Evolutionary conservation across 2,329 filamentous ascomycete species (phyloP).

Genomic region (Claviceps quebecensis): DNA sequence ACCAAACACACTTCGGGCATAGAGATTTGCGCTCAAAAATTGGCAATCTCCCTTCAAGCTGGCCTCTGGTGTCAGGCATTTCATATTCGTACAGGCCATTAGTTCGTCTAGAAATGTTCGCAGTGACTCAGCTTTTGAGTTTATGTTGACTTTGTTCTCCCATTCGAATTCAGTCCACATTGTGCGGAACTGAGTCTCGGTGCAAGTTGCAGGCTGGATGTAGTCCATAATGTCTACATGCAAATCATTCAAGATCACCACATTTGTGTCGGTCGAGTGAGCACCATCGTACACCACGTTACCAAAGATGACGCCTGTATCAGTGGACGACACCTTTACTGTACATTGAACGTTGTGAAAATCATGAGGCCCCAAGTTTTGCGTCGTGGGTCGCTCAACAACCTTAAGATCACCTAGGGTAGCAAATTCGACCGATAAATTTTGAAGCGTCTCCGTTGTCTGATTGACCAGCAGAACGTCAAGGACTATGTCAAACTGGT

Average conservation of each 20-base stretch:
- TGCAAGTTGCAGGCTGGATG: constrained; percentile 92
- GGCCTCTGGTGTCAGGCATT: constrained; percentile 88
- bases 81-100: constrained; percentile 99
- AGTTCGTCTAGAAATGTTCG: constrained; percentile 85
- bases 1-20: constrained; percentile 96
- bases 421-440: constrained; percentile 95
- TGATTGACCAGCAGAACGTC: constrained; percentile 96
- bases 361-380: constrained; percentile 88
- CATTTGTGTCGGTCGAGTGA: constrained; percentile 82
- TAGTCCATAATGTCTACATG: constrained; percentile 99
- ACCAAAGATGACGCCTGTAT: constrained; percentile 96
- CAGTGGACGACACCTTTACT: constrained; percentile 95
- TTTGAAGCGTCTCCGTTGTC: constrained; percentile 90
- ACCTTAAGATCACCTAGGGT: constrained; percentile 96
- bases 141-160: constrained; percentile 99
- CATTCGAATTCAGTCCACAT: constrained; percentile 99
- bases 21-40: constrained; percentile 92
- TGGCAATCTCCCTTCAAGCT: constrained; percentile 96
- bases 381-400: constrained; percentile 88
- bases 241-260: constrained; percentile 94
- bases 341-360: constrained; percentile 98
- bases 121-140: constrained; percentile 85
- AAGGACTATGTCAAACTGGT: constrained; percentile 96
- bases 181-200: constrained; percentile 96
- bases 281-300: constrained; percentile 96